These are phyloP conservation scores for Thalassia testudinum DNA, from an alignment of 116 monocot genomes.

Conservation along the genomic window DNA sequence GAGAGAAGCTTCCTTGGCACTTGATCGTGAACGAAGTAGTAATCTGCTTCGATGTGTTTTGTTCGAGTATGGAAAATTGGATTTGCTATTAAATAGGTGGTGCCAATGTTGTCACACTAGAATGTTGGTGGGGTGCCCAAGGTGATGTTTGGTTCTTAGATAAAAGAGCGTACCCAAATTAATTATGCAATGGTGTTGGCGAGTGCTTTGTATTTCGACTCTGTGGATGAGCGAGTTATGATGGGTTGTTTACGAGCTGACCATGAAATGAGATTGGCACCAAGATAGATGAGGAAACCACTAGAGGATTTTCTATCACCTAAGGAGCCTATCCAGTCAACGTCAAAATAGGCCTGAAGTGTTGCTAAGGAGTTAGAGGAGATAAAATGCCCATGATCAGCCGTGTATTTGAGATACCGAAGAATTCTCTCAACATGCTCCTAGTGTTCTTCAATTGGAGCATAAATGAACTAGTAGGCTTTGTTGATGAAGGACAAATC, in stretches of 20 bases:
- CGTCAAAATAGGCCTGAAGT: not conserved
- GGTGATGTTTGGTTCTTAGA: not conserved
- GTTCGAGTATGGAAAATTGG: not conserved
- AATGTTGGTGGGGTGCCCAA: not conserved
- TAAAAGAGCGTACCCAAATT: not conserved
- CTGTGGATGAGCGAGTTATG: not conserved
- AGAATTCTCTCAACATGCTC: not conserved
- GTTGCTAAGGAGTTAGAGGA: not conserved
- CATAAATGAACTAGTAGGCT: not conserved
- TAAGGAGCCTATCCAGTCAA: not conserved
- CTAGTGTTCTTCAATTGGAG: not conserved
- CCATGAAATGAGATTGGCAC: constrained; percentile 1
- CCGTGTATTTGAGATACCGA: not conserved
- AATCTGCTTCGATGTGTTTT: not conserved
- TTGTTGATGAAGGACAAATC: not conserved
- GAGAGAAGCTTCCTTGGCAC: too few species aligned
- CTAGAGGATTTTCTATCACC: not conserved
- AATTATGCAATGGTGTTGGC: not conserved
- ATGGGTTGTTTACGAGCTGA: not conserved
- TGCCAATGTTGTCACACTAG: not conserved
- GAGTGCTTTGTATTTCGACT: not conserved
- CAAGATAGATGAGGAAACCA: not conserved
- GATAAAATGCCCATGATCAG: not conserved
- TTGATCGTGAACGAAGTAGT: not conserved
- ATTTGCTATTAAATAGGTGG: not conserved